Base-by-base conservation (phyloP, 768 basidiomycete species). In the Kondoa subrosea region DNA sequence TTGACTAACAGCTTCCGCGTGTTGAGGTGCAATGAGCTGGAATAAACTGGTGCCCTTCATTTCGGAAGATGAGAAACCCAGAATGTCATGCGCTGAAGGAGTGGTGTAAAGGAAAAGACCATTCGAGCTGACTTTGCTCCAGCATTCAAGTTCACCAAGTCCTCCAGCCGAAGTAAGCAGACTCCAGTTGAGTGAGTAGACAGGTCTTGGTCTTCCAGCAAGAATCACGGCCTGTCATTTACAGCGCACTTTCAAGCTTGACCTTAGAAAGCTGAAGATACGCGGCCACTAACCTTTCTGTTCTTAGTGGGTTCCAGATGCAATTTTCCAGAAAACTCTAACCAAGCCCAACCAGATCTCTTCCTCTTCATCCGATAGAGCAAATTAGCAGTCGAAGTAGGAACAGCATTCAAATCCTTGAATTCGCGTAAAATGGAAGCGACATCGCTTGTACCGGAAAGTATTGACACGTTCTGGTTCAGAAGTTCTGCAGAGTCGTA, bases 191-290 rank as follows among this genome's bases (percentile, higher is more conserved):
- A 76, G 71, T 66, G 66, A 68, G 67, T 71, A 74, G 57, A 74
- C 72, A 30, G 73, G 81, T 58, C 86, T 79, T 32, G 85, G 83
- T 8, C 93, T 81, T 0, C 87, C 92, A 67, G 83, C 84, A n/a
- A 99, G 81, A 34, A 99, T 84, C 74, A 99, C 90, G 1, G 91
- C 89, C 78, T 97, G 95, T 40, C n/a, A n/a, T n/a, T n/a, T n/a
- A n/a, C n/a, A n/a, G n/a, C n/a, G n/a, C n/a, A n/a, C n/a, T 91
- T 91, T 50, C 90, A 0, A 90, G 86, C 78, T 96, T 92, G 64
- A 69, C 34, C 31, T 61, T 2, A 12, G 33, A 1, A 4, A 40
- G 32, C 14, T 16, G 2, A 15, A 8, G 2, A 17, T 33, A 26
- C 30, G 67, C 29, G 0, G n/a, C 4, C 29, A 64, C 34, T 32